These are phyloP conservation scores for Peltaster fructicola DNA, from an alignment of 2,329 filamentous ascomycete species.

Conservation along the genomic window DNA sequence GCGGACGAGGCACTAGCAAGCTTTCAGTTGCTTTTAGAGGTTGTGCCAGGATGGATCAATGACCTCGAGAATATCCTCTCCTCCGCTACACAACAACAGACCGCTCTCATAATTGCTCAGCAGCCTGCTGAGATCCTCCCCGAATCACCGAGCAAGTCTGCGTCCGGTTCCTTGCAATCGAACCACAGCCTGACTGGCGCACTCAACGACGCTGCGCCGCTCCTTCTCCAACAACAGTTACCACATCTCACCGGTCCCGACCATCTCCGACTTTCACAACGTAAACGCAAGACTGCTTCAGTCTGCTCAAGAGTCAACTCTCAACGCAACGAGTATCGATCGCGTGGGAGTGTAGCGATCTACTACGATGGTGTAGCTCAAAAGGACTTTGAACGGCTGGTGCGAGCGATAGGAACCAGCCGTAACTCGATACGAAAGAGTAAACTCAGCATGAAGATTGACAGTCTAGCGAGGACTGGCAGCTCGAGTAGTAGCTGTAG, in stretches of 20 bases:
- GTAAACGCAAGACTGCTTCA: conserved; percentile 28
- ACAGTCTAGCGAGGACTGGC: conserved; percentile 23
- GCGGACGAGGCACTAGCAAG: conserved; percentile 15
- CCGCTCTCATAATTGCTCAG: conserved; percentile 11
- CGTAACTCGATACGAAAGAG: conserved; percentile 75
- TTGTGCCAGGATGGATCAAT: conserved; percentile 16
- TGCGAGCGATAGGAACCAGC: conserved; percentile 62
- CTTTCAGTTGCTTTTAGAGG: conserved; percentile 14
- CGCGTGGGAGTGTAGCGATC: conserved; percentile 64
- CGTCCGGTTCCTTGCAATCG: conserved; percentile 11
- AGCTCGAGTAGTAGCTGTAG: conserved; percentile 16
- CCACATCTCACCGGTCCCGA: conserved; percentile 14
- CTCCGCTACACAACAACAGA: conserved; percentile 11
- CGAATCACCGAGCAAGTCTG: no score
- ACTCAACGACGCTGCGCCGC: no score
- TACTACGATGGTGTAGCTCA: conserved; percentile 85
- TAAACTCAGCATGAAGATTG: conserved; percentile 64
- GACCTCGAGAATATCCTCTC: conserved; percentile 15
- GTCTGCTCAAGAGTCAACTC: conserved; percentile 22
- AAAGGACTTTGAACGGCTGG: conserved; percentile 62
- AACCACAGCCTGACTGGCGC: no score
- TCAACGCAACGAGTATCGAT: conserved; percentile 41
- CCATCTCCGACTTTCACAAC: conserved; percentile 13
- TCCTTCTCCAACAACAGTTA: conserved; percentile 8
- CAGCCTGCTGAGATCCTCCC: conserved; percentile 8